These are phyloP conservation scores for Mytilinidion resinicola DNA, from an alignment of 495 filamentous ascomycete species.

Conservation along the genomic window DNA sequence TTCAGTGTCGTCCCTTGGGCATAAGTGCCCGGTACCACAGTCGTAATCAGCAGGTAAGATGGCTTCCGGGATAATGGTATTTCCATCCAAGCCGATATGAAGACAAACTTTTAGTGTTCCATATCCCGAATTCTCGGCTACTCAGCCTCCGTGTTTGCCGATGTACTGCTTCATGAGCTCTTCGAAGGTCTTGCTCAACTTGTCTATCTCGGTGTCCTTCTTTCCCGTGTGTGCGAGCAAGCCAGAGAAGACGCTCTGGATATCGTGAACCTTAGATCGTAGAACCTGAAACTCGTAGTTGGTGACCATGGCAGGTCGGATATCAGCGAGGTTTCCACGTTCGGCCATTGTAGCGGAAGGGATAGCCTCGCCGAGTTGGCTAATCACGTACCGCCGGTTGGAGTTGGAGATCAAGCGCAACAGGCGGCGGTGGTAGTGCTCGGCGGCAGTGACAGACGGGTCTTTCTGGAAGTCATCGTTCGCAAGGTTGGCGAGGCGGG, in stretches of 20 bases:
- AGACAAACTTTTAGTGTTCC: no score
- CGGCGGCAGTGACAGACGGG: conserved; percentile 6
- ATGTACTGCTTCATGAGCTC: neutral
- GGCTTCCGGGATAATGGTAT: no score
- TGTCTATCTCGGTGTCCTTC: neutral
- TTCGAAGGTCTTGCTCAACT: neutral
- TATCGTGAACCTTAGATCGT: neutral
- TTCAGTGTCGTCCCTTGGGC: no score
- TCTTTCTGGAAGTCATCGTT: conserved; percentile 19
- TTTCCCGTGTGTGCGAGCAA: neutral
- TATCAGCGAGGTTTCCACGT: neutral
- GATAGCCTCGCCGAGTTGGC: neutral
- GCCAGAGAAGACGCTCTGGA: neutral
- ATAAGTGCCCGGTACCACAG: no score
- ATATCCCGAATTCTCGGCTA: no score
- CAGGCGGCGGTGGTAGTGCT: conserved; percentile 16
- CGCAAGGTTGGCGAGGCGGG: conserved; percentile 24
- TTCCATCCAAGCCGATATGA: no score
- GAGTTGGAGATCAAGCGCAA: neutral
- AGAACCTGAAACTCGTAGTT: neutral
- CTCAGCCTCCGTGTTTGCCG: no score
- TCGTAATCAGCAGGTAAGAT: no score
- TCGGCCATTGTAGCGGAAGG: neutral
- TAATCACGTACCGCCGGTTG: neutral
- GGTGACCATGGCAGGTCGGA: neutral